Conservation (phyloP, 2,329 filamentous ascomycete genomes). For the Zalaria obscura region DNA sequence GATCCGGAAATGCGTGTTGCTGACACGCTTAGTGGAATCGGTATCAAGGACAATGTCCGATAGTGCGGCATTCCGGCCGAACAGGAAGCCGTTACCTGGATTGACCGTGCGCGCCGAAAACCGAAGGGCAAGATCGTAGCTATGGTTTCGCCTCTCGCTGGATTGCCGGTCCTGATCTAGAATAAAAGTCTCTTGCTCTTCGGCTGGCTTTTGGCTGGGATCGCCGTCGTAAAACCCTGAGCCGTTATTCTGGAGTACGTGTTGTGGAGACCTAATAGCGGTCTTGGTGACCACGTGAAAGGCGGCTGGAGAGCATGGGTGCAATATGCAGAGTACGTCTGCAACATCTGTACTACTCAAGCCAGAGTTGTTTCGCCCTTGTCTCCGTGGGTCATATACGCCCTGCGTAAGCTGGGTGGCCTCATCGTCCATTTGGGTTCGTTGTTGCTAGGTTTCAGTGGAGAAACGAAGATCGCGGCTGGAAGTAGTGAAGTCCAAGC, state of each 20-base stretch:
- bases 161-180: constrained; percentile 32
- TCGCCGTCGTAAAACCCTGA: constrained; percentile 17
- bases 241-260: constrained; percentile 40
- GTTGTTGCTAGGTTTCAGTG: background rate
- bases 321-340: constrained; percentile 79
- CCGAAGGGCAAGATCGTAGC: constrained; percentile 58
- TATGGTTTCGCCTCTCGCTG: background rate
- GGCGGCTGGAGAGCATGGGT: constrained; percentile 62
- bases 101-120: constrained; percentile 62
- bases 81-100: constrained; percentile 61
- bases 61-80: constrained; percentile 58
- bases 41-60: constrained; percentile 60
- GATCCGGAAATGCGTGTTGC: constrained; percentile 93
- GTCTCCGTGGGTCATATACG: constrained; percentile 64
- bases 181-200: constrained; percentile 32
- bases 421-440: background rate
- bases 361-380: constrained; percentile 69
- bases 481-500: background rate
- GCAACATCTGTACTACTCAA: constrained; percentile 70
- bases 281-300: constrained; percentile 53
- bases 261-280: constrained; percentile 36
- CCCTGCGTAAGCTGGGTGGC: constrained; percentile 47
- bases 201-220: constrained; percentile 13
- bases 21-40: constrained; percentile 60
- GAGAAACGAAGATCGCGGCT: background rate